Base-by-base conservation (phyloP, 1,284 basidiomycete species). In the Apiotrichum mycotoxinovorans region DNA sequence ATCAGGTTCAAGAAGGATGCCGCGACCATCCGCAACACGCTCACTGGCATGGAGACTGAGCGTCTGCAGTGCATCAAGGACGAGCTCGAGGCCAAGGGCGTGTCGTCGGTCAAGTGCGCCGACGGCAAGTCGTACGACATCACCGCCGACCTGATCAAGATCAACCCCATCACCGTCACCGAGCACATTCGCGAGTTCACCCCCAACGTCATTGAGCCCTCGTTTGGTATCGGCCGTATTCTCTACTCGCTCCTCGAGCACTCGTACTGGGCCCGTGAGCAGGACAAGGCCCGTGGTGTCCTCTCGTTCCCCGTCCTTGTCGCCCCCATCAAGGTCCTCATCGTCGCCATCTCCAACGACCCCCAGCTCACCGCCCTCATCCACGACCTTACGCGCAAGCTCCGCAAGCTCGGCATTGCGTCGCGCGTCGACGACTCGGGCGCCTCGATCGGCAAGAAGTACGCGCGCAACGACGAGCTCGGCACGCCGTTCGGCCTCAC, bases 141-240 rank as follows among this genome's bases (percentile, higher is more conserved):
- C 57, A 87, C 87, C 12, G 77, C 86, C 35, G 87, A 91, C 57
- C 80, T 91, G 42, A 76, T 97, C 66, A 85, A 83, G 54, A 87
- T 98, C 66, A 85, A 91, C 69, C 83, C 85, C 63, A 58, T 88
- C 81, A 91, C 87, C 47, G 87, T 95, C 72, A 95, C 94, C 70
- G 90, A 95, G 76, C 88, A 88, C 52, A 92, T 92, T 63, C 89
- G 95, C 68, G 94, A 97, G 78, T 98, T 85, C 78, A 91, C 86
- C 48, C 95, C 95, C 47, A 98, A 98, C 79, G 95, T 99, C 76
- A 96, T 98, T 73, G 95, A 98, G 77, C 95, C 95, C 27, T 99
- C 96, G 20, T 98, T 98, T 78, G 95, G 96, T 67, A 86, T 98
- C 67, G 95, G 95, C 57, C 90, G 95, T 58, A 97, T 98, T 71